Evolutionary conservation across 305 asterid genomes (phyloP).

Genomic region (Fraxinus latifolia): DNA sequence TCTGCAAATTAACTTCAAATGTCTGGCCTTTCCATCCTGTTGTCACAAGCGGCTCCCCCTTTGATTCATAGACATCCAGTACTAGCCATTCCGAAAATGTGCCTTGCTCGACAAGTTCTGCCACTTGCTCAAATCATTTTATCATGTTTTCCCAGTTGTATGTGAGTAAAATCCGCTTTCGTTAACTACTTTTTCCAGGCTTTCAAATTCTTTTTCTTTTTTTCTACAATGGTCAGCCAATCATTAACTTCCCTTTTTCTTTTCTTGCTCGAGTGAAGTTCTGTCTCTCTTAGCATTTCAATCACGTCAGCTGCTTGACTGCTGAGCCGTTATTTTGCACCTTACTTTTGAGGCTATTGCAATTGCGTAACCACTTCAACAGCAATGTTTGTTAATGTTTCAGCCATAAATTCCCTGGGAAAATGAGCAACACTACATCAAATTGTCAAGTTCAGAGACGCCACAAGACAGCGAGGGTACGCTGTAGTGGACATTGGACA

Average conservation of each 20-base stretch:
- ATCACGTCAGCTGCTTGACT: slow-evolving; percentile 3
- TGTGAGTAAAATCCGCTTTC: not conserved
- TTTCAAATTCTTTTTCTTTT: not conserved
- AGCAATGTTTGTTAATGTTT: not conserved
- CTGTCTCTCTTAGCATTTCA: not conserved
- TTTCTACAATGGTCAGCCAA: not conserved
- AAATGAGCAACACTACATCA: not conserved
- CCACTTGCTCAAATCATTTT: not conserved
- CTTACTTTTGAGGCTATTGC: not conserved
- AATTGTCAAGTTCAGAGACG: not conserved
- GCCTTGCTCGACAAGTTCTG: slow-evolving; percentile 7
- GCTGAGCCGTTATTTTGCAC: not conserved
- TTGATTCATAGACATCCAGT: not conserved
- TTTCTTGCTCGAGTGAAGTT: not conserved
- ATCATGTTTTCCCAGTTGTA: not conserved
- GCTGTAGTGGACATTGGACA: not conserved
- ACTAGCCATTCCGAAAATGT: not conserved
- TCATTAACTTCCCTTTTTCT: slow-evolving; percentile 1
- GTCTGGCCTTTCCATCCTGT: slow-evolving; percentile 11
- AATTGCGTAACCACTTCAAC: not conserved
- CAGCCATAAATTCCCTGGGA: not conserved
- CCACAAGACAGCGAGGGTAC: not conserved
- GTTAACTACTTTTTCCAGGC: not conserved
- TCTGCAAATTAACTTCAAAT: not conserved
- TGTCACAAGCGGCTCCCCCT: not conserved